Base-by-base conservation (phyloP, 352 stramenopile species). In the Globisporangium heterothallicum region DNA sequence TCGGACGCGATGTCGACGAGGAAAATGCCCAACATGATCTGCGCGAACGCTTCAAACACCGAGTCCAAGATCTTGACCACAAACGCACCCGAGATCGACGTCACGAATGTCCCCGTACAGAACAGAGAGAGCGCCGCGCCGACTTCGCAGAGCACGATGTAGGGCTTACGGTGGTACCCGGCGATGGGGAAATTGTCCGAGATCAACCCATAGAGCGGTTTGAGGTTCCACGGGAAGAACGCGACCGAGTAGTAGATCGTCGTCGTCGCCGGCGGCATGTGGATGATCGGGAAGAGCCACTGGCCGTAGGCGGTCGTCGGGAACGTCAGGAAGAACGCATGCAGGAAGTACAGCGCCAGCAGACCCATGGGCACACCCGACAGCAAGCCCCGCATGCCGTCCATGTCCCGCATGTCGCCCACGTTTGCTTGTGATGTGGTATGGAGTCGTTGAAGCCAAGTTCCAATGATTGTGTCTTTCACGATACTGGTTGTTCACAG, bases 221-320 rank as follows among this genome's bases (percentile, higher is more conserved):
- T 92, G 65, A 90, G 64, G 66, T 92, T 89, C 81, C 81, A 92
- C 8, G 81, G 81, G 59, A 92, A 84, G 67, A 92, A 92, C 24
- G 74, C 64, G 59, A 88, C 64, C 22, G 81, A 84, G 67, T 89
- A 89, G 66, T 90, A 92, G 66, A 92, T 68, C 29, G 71, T 69
- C 1, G 81, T 90, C 13, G 75, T 90, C 27, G 81, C 77, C 26
- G 81, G 81, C 27, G 77, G 63, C 78, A 92, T 92, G 64, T 74
- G 67, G 47, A 92, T 75, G 30, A 84, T 61, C 29, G 86, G 47
- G 60, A 89, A 90, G 57, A 92, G 78, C 78, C 78, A 90, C 44
- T 75, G 12, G 56, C 69, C 60, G 61, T 92, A 92, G 44, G 81
- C 81, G 10, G 73, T 92, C 66, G 69, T 86, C 53, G 81, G 78